A percentile compares a stretch with the other conserved stretches of the same genome.
These are phyloP conservation scores for Bullera alba DNA, from an alignment of 768 basidiomycete species.

Conservation along the genomic window DNA sequence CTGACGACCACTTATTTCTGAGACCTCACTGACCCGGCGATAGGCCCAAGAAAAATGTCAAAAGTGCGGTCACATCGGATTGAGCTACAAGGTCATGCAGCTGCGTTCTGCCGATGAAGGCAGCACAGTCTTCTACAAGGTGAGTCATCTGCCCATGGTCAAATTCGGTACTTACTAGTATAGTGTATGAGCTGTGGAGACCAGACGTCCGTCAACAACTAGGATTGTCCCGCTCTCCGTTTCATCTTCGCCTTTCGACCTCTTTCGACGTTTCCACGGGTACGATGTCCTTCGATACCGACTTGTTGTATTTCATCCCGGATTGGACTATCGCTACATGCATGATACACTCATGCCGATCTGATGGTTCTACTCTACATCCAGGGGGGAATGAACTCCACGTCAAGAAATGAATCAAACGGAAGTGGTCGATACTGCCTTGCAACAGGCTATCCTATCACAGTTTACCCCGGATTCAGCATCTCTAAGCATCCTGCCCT, in stretches of 20 bases:
- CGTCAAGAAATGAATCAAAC: too few species aligned
- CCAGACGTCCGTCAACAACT: constrained; percentile 16
- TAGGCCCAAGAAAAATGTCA: constrained; percentile 88
- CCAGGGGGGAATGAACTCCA: too few species aligned
- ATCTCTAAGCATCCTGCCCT: not conserved
- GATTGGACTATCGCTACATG: constrained; percentile 14
- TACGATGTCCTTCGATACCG: not conserved
- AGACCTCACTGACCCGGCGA: not conserved
- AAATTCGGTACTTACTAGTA: not conserved
- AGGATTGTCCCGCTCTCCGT: not conserved
- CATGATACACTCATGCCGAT: not conserved
- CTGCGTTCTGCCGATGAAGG: constrained; percentile 91
- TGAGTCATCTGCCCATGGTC: constrained; percentile 47
- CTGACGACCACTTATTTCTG: not conserved
- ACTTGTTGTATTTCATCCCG: constrained; percentile 1
- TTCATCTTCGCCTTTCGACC: not conserved
- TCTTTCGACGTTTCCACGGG: too few species aligned
- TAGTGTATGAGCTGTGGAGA: constrained; percentile 16
- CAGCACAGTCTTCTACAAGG: constrained; percentile 88
- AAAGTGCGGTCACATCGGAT: constrained; percentile 71
- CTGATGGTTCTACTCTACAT: too few species aligned
- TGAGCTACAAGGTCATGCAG: constrained; percentile 84
- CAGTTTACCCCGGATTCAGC: too few species aligned
- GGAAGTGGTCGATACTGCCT: too few species aligned
- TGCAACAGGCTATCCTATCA: too few species aligned